A percentile compares a stretch with the other conserved stretches of the same genome.
These are phyloP conservation scores for Malassezia arunalokei DNA, from an alignment of 1,284 basidiomycete species.

Conservation along the genomic window DNA sequence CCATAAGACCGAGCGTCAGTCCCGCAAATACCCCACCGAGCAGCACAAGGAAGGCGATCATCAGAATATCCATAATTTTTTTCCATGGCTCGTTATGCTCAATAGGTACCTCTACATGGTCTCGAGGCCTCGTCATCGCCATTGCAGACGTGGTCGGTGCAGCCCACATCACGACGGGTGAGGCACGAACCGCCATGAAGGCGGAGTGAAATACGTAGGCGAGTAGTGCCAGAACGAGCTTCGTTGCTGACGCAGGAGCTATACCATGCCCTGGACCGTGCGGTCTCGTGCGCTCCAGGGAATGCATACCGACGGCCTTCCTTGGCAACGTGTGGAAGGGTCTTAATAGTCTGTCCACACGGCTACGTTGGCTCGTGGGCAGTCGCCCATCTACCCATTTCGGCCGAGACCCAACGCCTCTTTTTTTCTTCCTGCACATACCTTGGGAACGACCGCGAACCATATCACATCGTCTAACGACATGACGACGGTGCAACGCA, in stretches of 20 bases:
- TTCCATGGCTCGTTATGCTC: not conserved
- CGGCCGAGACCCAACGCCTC: conserved; percentile 6
- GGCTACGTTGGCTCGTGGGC: no score
- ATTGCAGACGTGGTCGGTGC: not conserved
- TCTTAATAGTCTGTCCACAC: no score
- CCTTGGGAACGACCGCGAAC: not conserved
- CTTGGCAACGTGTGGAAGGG: no score
- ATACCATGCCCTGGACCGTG: not conserved
- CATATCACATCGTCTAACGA: not conserved
- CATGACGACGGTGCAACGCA: conserved; percentile 35
- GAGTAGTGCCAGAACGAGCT: conserved; percentile 2
- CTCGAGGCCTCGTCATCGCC: not conserved
- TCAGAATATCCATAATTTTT: conserved; percentile 5
- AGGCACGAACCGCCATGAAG: conserved; percentile 3
- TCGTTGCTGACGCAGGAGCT: not conserved
- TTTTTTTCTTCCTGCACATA: conserved; percentile 1
- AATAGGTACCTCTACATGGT: not conserved
- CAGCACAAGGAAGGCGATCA: conserved; percentile 22
- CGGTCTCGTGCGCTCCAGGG: no score
- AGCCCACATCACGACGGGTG: not conserved
- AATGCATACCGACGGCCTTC: no score
- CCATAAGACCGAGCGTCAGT: conserved; percentile 83
- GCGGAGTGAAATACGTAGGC: conserved; percentile 7
- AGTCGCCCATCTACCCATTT: not conserved
- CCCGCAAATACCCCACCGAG: conserved; percentile 50